phyloP scores from a whole-genome alignment of 306 rosid genomes.

The Gynostemma pentaphyllum region DNA sequence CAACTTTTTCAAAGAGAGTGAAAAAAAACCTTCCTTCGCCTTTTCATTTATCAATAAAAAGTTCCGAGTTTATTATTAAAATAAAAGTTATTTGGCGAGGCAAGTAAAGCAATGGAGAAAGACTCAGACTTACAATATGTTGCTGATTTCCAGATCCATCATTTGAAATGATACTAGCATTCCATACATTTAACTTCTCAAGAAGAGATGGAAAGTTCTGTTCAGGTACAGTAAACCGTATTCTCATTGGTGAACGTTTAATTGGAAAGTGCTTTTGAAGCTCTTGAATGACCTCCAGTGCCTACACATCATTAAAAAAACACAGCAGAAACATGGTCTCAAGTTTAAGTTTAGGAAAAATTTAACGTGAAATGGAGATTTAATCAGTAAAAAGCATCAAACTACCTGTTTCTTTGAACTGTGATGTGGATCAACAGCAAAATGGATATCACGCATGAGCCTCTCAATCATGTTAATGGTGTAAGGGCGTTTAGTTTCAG shows the following conservation, averaged over 20 bases:
- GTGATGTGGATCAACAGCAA: slow-evolving; percentile 71
- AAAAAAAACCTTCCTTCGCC: too few species aligned
- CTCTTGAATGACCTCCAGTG: slow-evolving; percentile 89
- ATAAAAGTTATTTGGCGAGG: too few species aligned
- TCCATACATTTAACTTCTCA: slow-evolving; percentile 64
- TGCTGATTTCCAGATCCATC: slow-evolving; percentile 60
- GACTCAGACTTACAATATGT: slow-evolving; percentile 36
- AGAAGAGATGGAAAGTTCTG: slow-evolving; percentile 35
- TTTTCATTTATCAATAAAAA: too few species aligned
- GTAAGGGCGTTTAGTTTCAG: slow-evolving; percentile 89
- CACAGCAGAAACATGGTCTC: not conserved
- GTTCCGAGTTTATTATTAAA: too few species aligned
- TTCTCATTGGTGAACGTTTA: slow-evolving; percentile 77
- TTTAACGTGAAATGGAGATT: not conserved
- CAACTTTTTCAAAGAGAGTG: too few species aligned
- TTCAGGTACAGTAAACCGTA: slow-evolving; percentile 47
- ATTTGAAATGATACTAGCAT: slow-evolving; percentile 44
- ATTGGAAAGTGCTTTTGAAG: slow-evolving; percentile 89
- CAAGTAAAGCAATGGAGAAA: not conserved
- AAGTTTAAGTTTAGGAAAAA: not conserved
- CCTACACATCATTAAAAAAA: slow-evolving; percentile 35
- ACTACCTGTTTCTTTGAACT: slow-evolving; percentile 84
- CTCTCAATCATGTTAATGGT: slow-evolving; percentile 94
- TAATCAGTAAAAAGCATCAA: not conserved
- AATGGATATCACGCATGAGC: slow-evolving; percentile 79